A percentile compares a stretch with the other conserved stretches of the same genome.
These are phyloP conservation scores for Allantophomopsis cytisporea DNA, from an alignment of 2,329 filamentous ascomycete species.

Conservation along the genomic window DNA sequence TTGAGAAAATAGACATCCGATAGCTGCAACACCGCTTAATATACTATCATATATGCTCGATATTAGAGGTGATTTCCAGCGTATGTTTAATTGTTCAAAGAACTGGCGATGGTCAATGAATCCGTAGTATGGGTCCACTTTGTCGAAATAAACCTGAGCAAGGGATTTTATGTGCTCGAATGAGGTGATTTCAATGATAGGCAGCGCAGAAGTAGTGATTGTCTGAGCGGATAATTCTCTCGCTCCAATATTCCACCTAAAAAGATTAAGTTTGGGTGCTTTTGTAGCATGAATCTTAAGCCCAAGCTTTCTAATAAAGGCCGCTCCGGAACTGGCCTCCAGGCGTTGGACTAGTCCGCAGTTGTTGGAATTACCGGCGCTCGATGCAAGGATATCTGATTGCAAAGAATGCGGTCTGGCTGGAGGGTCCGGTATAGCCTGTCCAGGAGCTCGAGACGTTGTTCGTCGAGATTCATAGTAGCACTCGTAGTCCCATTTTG, in stretches of 20 bases:
- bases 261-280: slow-evolving; percentile 35
- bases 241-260: slow-evolving; percentile 35
- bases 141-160: slow-evolving; percentile 33
- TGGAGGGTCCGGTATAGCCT: no score
- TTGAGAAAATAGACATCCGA: slow-evolving; percentile 36
- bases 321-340: slow-evolving; percentile 17
- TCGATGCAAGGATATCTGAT: no score
- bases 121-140: slow-evolving; percentile 36
- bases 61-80: no score
- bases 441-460: no score
- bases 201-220: slow-evolving; percentile 11
- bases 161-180: slow-evolving; percentile 31
- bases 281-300: slow-evolving; percentile 34
- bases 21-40: slow-evolving; percentile 38
- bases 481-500: slow-evolving; percentile 16
- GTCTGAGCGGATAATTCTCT: slow-evolving; percentile 12
- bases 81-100: no score
- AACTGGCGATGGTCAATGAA: slow-evolving; percentile 21
- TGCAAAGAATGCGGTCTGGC: no score
- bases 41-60: slow-evolving; percentile 25
- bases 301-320: slow-evolving; percentile 37
- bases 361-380: no score
- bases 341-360: no score
- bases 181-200: slow-evolving; percentile 31
- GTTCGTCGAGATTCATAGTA: slow-evolving; percentile 9